A percentile compares a stretch with the other conserved stretches of the same genome.
These are phyloP conservation scores for Coemansia sp. DNA, from an alignment of 192 early-diverging fungal genomes.

Conservation along the genomic window DNA sequence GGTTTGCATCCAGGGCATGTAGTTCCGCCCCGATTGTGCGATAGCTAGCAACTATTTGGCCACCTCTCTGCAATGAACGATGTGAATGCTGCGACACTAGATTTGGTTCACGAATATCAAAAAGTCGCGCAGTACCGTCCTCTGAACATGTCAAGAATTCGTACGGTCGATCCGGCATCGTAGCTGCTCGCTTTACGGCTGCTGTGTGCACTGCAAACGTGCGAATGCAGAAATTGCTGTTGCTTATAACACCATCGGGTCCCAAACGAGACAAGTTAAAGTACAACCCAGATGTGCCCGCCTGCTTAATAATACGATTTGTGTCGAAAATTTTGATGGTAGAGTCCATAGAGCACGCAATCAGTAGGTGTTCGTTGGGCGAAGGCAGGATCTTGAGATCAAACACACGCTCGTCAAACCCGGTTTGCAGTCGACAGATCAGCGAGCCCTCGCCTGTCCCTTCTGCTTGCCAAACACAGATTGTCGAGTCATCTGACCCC, in stretches of 20 bases:
- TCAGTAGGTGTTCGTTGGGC: conserved; percentile 56
- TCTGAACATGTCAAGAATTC: conserved; percentile 61
- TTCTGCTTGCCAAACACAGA: conserved; percentile 56
- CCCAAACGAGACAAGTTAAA: not conserved
- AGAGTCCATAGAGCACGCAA: conserved; percentile 64
- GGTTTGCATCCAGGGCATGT: conserved; percentile 54
- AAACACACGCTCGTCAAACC: conserved; percentile 76
- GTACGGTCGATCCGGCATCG: conserved; percentile 46
- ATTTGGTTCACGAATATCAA: conserved; percentile 54
- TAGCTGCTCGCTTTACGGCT: conserved; percentile 52
- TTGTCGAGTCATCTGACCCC: conserved; percentile 61
- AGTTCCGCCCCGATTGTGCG: conserved; percentile 43
- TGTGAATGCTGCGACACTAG: conserved; percentile 4
- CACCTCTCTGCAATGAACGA: conserved; percentile 2
- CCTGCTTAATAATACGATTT: conserved; percentile 12
- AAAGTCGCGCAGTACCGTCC: conserved; percentile 58
- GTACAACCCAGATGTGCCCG: conserved; percentile 5
- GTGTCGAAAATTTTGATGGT: conserved; percentile 58
- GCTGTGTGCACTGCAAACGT: conserved; percentile 54
- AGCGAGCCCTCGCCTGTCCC: conserved; percentile 43
- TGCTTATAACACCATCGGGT: not conserved
- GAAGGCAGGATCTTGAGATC: conserved; percentile 65
- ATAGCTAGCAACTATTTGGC: conserved; percentile 53
- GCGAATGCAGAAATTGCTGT: conserved; percentile 20
- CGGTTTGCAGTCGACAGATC: conserved; percentile 45